Evolutionary conservation across 1,284 basidiomycete species (phyloP).

Genomic region (Trametes pubescens): DNA sequence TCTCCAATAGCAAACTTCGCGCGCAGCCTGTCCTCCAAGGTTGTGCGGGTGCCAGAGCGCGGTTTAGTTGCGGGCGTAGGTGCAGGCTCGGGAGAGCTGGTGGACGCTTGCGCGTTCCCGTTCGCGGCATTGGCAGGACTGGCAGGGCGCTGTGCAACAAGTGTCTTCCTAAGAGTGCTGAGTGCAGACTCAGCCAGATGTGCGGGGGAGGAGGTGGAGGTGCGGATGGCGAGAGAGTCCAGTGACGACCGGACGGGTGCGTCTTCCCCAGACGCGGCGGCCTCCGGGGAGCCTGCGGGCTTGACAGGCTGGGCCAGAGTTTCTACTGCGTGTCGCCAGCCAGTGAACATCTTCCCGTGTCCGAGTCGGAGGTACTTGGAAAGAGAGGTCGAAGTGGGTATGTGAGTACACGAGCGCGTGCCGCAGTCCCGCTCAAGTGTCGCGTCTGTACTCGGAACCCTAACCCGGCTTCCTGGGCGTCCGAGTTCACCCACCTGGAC

Average conservation of each 20-base stretch:
- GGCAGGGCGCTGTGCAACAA: slow-evolving; percentile 59
- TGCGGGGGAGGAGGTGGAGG: slow-evolving; percentile 49
- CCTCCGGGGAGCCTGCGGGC: slow-evolving; percentile 38
- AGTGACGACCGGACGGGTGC: slow-evolving; percentile 33
- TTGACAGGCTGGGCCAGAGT: slow-evolving; percentile 39
- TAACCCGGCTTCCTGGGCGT: slow-evolving; percentile 7
- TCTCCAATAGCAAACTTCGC: slow-evolving; percentile 67
- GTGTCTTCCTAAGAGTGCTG: slow-evolving; percentile 66
- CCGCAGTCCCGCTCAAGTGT: slow-evolving; percentile 3
- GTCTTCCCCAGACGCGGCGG: slow-evolving; percentile 31
- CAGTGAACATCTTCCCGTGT: slow-evolving; percentile 32
- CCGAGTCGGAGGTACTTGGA: background rate
- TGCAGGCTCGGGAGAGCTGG: slow-evolving; percentile 26
- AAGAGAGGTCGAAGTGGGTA: background rate
- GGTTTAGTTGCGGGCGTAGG: slow-evolving; percentile 30
- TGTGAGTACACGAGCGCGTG: background rate
- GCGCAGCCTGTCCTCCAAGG: slow-evolving; percentile 76
- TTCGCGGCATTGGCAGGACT: slow-evolving; percentile 52
- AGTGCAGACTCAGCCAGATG: slow-evolving; percentile 69
- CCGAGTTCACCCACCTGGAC: slow-evolving; percentile 14
- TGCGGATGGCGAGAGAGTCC: slow-evolving; percentile 35
- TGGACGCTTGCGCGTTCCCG: slow-evolving; percentile 27
- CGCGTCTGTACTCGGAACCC: slow-evolving; percentile 16
- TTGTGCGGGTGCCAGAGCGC: slow-evolving; percentile 42
- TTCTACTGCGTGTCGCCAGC: slow-evolving; percentile 43